Evolutionary conservation across 805 yeast species (phyloP).

Genomic region (Osmozyma mogii): DNA sequence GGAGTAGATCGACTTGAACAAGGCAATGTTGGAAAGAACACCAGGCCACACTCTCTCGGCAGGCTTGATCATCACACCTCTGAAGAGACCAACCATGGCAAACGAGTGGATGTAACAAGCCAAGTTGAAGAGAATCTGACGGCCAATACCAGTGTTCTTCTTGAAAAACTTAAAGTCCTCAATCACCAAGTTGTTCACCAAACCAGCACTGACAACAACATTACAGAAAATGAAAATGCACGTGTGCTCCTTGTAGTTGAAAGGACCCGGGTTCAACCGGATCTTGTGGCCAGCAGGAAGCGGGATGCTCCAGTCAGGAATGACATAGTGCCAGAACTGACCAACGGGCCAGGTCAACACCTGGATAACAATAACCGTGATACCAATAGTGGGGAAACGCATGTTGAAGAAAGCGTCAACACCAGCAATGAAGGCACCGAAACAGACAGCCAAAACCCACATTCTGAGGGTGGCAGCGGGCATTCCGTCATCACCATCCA

Average conservation of each 20-base stretch:
- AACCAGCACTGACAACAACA: slow-evolving; percentile 2
- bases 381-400: too few species aligned
- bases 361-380: too few species aligned
- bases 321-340: background rate
- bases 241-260: slow-evolving; percentile 4
- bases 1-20: slow-evolving; percentile 6
- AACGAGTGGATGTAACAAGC: slow-evolving; percentile 4
- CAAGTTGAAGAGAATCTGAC: slow-evolving; percentile 7
- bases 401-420: too few species aligned
- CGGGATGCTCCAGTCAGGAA: background rate
- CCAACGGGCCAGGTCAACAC: too few species aligned
- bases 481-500: too few species aligned
- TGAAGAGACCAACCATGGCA: slow-evolving; percentile 3
- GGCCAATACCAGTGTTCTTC: slow-evolving; percentile 3
- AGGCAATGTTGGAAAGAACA: slow-evolving; percentile 4
- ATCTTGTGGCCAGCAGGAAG: background rate
- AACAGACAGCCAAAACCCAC: too few species aligned
- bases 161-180: slow-evolving; percentile 9
- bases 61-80: slow-evolving; percentile 3
- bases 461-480: too few species aligned
- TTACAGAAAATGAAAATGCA: slow-evolving; percentile 5
- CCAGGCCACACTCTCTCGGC: slow-evolving; percentile 6
- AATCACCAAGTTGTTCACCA: slow-evolving; percentile 4
- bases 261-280: background rate
- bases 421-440: too few species aligned